These are phyloP conservation scores for Apiotrichum gracile DNA, from an alignment of 1,284 basidiomycete genomes.

Conservation along the genomic window DNA sequence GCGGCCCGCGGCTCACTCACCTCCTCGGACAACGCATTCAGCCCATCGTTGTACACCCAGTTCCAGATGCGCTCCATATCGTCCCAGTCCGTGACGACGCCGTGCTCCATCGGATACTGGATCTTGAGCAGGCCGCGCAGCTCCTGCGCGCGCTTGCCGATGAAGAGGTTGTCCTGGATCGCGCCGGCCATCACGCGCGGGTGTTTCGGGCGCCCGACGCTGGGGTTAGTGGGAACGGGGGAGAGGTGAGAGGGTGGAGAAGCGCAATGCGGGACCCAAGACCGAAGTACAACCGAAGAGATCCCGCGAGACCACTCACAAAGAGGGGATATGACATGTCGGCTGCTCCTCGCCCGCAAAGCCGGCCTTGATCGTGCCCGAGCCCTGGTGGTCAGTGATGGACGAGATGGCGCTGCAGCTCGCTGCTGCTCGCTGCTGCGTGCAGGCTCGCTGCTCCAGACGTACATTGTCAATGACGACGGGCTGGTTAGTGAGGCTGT, in stretches of 20 bases:
- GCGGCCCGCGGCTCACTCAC: conserved; percentile 52
- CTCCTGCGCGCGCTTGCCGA: conserved; percentile 88
- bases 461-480: conserved; percentile 92
- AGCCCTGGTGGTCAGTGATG: conserved; percentile 60
- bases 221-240: conserved; percentile 48
- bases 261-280: too few species aligned
- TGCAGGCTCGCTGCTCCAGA: too few species aligned
- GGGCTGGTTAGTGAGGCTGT: conserved; percentile 47
- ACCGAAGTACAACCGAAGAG: too few species aligned
- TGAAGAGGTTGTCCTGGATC: conserved; percentile 67
- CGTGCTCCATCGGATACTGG: conserved; percentile 97
- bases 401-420: too few species aligned
- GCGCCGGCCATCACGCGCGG: conserved; percentile 88
- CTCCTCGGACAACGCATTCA: conserved; percentile 92
- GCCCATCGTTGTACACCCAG: conserved; percentile 90
- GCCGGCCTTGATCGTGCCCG: conserved; percentile 93
- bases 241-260: too few species aligned
- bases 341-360: conserved; percentile 97
- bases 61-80: conserved; percentile 98
- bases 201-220: conserved; percentile 92
- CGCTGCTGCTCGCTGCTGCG: too few species aligned
- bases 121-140: conserved; percentile 90
- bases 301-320: too few species aligned
- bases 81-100: conserved; percentile 87
- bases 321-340: conserved; percentile 96